Evolutionary conservation across 2,329 filamentous ascomycete genomes (phyloP).

Genomic region (Ceratocystiopsis minuta): DNA sequence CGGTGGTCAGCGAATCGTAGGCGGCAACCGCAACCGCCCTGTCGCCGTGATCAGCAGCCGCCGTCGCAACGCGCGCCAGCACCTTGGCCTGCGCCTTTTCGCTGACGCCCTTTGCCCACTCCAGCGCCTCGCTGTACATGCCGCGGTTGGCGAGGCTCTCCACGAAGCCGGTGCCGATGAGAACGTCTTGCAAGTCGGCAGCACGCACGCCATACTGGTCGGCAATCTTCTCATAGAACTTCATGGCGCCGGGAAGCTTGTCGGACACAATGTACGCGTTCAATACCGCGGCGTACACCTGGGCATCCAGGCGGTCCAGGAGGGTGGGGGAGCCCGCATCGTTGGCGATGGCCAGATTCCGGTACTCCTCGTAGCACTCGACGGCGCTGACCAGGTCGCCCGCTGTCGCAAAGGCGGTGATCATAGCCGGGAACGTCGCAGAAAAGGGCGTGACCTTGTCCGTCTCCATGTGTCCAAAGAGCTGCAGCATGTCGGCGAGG

Average conservation of each 20-base stretch:
- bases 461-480: slow-evolving; percentile 83
- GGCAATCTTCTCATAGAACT: slow-evolving; percentile 70
- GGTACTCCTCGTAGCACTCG: slow-evolving; percentile 92
- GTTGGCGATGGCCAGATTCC: slow-evolving; percentile 66
- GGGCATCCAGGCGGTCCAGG: slow-evolving; percentile 55
- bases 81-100: slow-evolving; percentile 39
- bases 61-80: slow-evolving; percentile 55
- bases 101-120: slow-evolving; percentile 50
- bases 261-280: slow-evolving; percentile 73
- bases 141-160: slow-evolving; percentile 56
- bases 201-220: slow-evolving; percentile 39
- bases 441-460: slow-evolving; percentile 57
- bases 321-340: slow-evolving; percentile 55
- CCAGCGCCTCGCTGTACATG: slow-evolving; percentile 54
- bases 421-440: slow-evolving; percentile 80
- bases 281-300: slow-evolving; percentile 83
- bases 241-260: slow-evolving; percentile 62
- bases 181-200: slow-evolving; percentile 47
- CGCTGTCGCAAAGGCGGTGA: slow-evolving; percentile 69
- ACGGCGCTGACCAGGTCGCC: slow-evolving; percentile 78
- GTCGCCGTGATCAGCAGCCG: slow-evolving; percentile 65
- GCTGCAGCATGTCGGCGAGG: slow-evolving; percentile 72
- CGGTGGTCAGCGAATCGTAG: slow-evolving; percentile 38
- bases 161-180: slow-evolving; percentile 60
- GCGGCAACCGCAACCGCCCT: slow-evolving; percentile 48